Base-by-base conservation (phyloP, 441 rosid species). In the Pelargonium fulgidum region DNA sequence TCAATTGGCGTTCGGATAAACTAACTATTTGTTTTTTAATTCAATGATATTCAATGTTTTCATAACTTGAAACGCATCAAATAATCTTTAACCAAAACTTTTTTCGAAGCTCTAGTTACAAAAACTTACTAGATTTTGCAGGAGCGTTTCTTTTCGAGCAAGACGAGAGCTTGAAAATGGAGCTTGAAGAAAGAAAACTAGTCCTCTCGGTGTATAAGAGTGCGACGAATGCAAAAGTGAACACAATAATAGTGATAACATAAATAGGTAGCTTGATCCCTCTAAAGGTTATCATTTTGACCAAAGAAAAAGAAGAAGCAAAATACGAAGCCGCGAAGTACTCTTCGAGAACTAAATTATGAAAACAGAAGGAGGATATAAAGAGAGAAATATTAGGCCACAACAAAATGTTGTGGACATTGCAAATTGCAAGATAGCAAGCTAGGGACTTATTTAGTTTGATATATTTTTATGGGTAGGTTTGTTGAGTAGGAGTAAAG, bases 401-500 rank as follows among this genome's bases (percentile, higher is more conserved):
- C 68, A 71, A 63, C 70, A 80, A 68, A 70, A 73, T 70, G 78
- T 68, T 45, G 67, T 69, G 52, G 66, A 67, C 64, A 17, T 64
- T 47, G 48, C 39, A 64, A 16, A 10, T 48, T 65, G 2, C 42
- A 8, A 19, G 24, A 2, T 36, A 22, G 7, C 1, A 47, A 65
- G 65, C 10, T 41, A 3, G 54, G 14, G 9, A 0, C 7, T 36
- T 66, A 26, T 41, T 17, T 48, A 52, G 45, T 66, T 10, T 33
- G 59, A 45, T 63, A 68, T 47, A 62, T 10, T 72, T 71, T 67
- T 68, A 36, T 67, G 66, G 69, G 68, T 42, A 75, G 64, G 56
- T 50, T 50, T 12, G 17, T 85, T 77, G 93, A 90, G 93, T 92
- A 88, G 84, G 85, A 87, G 92, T 92, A 78, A 92, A 88, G 92